Percentiles rank a stretch among this genome's conserved stretches.
phyloP scores from a whole-genome alignment of 345 rosid genomes.

The rapeseed (Brassica napus) region Da-Ae NC_063448.1:630001-630500 shows the following conservation, averaged over 20 bases:
- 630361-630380: background rate
- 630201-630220: background rate
- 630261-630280: constrained; percentile 10
- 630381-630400: background rate
- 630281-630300: background rate
- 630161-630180: background rate
- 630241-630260: background rate
- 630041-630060: constrained; percentile 10
- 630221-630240: background rate
- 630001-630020: background rate
- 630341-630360: background rate
- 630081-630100: background rate
- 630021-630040: constrained; percentile 22
- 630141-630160: background rate
- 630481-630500: too few species aligned
- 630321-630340: background rate
- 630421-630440: too few species aligned
- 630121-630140: background rate
- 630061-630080: constrained; percentile 12
- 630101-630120: constrained; percentile 10
- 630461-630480: too few species aligned
- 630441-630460: too few species aligned
- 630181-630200: background rate
- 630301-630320: background rate
- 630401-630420: background rate